Evolutionary conservation across 257 asterid species (phyloP).

Genomic region (Plantago elongata): DNA sequence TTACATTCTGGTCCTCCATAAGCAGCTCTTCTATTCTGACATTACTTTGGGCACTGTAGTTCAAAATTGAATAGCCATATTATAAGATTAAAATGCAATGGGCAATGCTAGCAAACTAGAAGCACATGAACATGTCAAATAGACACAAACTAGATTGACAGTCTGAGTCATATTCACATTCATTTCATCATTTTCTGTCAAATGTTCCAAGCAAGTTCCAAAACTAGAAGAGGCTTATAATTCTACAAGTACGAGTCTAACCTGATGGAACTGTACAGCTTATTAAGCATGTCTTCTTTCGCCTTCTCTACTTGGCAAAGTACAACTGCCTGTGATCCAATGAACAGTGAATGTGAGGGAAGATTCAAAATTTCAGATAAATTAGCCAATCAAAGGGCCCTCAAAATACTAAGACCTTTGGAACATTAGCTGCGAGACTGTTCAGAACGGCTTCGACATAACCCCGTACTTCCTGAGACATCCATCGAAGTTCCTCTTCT

Average conservation of each 20-base stretch:
- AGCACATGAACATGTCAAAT: slow-evolving; percentile 4
- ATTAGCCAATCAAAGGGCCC: slow-evolving; percentile 7
- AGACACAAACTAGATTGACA: neutral
- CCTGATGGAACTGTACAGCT: slow-evolving; percentile 90
- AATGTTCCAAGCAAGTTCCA: slow-evolving; percentile 1
- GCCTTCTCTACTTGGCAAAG: slow-evolving; percentile 96
- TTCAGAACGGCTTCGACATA: slow-evolving; percentile 95
- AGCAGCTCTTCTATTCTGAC: slow-evolving; percentile 82
- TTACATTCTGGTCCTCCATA: slow-evolving; percentile 78
- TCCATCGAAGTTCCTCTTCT: slow-evolving; percentile 96
- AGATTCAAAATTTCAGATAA: slow-evolving; percentile 22
- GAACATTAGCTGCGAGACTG: slow-evolving; percentile 94
- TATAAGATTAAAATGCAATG: neutral
- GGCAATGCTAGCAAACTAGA: neutral
- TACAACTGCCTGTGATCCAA: slow-evolving; percentile 73
- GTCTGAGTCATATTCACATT: neutral
- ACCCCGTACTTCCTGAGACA: slow-evolving; percentile 97
- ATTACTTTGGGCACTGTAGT: slow-evolving; percentile 59
- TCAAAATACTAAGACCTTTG: slow-evolving; percentile 49
- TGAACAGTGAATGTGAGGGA: slow-evolving; percentile 20
- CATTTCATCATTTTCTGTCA: slow-evolving; percentile 2
- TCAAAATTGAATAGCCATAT: slow-evolving; percentile 16
- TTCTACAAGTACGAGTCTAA: slow-evolving; percentile 16
- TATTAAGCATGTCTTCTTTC: slow-evolving; percentile 94
- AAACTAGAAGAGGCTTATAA: neutral